Conservation (phyloP, 116 monocot genomes). For the Trichopus zeylanicus region DNA sequence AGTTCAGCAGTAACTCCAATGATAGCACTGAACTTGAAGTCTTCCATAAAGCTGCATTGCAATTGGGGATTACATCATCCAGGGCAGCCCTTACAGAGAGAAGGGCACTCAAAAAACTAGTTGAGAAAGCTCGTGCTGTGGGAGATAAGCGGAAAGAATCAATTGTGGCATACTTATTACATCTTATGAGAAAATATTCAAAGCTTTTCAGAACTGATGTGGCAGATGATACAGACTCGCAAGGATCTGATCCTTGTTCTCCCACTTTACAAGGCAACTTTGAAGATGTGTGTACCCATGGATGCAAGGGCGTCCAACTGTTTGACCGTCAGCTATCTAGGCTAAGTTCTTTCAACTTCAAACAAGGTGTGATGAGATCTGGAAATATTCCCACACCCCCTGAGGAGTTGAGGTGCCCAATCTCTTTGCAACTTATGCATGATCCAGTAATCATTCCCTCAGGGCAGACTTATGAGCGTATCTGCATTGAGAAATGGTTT, state of each 20-base stretch:
- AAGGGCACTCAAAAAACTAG: conserved; percentile 79
- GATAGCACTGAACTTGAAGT: conserved; percentile 51
- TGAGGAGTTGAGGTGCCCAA: conserved; percentile 79
- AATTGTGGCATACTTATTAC: conserved; percentile 48
- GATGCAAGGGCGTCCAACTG: conserved; percentile 6
- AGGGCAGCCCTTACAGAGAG: conserved; percentile 75
- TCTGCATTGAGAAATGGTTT: conserved; percentile 94
- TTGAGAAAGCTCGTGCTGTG: conserved; percentile 49
- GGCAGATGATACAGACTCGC: conserved; percentile 61
- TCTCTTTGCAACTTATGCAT: conserved; percentile 88
- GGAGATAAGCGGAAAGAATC: conserved; percentile 71
- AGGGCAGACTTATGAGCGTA: conserved; percentile 84
- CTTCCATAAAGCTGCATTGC: conserved; percentile 55
- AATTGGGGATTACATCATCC: conserved; percentile 71
- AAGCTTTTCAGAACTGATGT: conserved; percentile 64
- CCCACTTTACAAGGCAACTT: conserved; percentile 25
- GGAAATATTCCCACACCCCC: conserved; percentile 54
- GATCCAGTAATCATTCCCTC: conserved; percentile 93
- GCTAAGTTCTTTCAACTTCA: conserved; percentile 44
- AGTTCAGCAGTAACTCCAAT: conserved; percentile 15
- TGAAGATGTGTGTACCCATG: conserved; percentile 9
- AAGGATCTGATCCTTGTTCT: conserved; percentile 69
- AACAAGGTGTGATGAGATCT: conserved; percentile 25
- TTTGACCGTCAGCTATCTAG: conserved; percentile 55
- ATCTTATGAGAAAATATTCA: conserved; percentile 86